phyloP scores from a whole-genome alignment of 257 asterid genomes.

The Solanum pimpinellifolium region DNA sequence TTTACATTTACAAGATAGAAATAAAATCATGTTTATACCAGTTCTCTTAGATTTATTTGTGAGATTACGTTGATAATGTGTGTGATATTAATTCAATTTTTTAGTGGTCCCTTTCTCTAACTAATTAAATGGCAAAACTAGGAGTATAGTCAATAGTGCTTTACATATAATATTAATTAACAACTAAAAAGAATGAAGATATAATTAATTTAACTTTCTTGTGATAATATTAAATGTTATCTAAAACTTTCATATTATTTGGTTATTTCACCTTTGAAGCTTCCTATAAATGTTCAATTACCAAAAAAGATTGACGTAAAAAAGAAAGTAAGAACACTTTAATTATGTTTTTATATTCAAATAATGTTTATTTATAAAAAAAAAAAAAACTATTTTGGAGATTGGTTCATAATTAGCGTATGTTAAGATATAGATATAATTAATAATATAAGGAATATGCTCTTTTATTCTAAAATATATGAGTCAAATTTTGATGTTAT shows the following conservation, averaged over 20 bases:
- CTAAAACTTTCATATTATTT: neutral
- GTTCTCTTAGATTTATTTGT: accelerated
- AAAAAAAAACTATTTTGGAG: no score
- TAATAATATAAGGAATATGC: no score
- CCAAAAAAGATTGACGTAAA: no score
- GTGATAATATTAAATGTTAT: neutral
- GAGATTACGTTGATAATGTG: neutral
- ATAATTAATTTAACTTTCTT: neutral
- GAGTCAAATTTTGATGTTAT: no score
- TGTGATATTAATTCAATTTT: neutral
- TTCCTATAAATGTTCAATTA: neutral
- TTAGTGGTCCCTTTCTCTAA: neutral
- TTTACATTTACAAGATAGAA: accelerated
- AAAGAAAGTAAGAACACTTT: neutral
- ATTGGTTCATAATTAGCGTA: no score
- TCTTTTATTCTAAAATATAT: no score
- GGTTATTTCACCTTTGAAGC: neutral
- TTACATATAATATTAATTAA: neutral
- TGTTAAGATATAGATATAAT: no score
- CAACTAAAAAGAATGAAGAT: neutral
- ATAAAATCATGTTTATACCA: accelerated
- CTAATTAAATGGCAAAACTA: neutral
- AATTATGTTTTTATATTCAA: neutral
- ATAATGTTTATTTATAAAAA: no score
- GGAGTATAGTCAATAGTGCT: neutral